phyloP scores from a whole-genome alignment of 1,284 basidiomycete genomes.

The Cystobasidiaceae sp. region DNA sequence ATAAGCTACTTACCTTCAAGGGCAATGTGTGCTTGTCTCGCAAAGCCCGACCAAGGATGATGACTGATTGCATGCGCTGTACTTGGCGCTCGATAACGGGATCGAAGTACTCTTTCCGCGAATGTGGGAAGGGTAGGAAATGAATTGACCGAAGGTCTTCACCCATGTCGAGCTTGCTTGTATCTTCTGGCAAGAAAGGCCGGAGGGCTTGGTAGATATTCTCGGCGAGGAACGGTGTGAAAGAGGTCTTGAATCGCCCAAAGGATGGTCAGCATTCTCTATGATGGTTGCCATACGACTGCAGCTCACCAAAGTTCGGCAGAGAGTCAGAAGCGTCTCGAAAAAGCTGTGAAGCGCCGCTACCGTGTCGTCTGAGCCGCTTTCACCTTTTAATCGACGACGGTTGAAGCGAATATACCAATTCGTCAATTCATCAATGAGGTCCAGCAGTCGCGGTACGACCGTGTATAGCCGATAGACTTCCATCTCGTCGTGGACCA shows the following conservation, averaged over 20 bases:
- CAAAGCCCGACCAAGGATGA: conserved; percentile 83
- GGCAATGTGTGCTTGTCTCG: conserved; percentile 83
- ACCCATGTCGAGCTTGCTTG: conserved; percentile 53
- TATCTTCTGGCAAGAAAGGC: conserved; percentile 70
- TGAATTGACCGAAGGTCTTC: conserved; percentile 85
- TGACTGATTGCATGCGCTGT: conserved; percentile 87
- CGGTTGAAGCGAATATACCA: conserved; percentile 99
- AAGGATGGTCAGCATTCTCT: background rate
- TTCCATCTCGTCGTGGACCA: conserved; percentile 92
- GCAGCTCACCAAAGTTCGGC: conserved; percentile 75
- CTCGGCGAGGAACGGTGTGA: conserved; percentile 96
- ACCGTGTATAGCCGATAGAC: conserved; percentile 97
- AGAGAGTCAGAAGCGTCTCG: conserved; percentile 89
- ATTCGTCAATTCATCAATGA: conserved; percentile 95
- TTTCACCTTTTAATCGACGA: conserved; percentile 89
- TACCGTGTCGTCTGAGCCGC: conserved; percentile 80
- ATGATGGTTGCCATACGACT: background rate
- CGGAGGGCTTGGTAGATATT: conserved; percentile 90
- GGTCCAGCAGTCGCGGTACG: conserved; percentile 84
- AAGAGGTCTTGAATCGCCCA: conserved; percentile 83
- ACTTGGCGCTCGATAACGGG: conserved; percentile 93
- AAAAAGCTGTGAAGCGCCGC: conserved; percentile 92
- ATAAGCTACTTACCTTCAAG: conserved; percentile 63
- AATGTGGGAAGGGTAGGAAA: conserved; percentile 88
- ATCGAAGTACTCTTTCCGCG: conserved; percentile 94